phyloP scores from a whole-genome alignment of 176 grass and related monocot species.

The Oryza glaberrima region DNA sequence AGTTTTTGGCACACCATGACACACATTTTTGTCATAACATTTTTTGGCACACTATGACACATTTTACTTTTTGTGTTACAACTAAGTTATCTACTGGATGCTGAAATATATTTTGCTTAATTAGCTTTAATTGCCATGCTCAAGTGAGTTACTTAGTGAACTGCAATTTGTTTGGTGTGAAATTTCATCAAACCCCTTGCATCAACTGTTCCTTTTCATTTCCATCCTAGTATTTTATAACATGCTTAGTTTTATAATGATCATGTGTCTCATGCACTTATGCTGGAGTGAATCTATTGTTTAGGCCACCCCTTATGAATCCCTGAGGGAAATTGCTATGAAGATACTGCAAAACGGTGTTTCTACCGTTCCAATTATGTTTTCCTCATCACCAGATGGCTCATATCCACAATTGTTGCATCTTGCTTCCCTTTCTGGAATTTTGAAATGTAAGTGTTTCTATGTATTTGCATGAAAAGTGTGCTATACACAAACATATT shows the following conservation, averaged over 20 bases:
- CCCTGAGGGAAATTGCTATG: constrained; percentile 78
- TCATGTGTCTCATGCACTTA: constrained; percentile 33
- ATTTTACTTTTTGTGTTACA: constrained; percentile 13
- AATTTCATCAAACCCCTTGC: neutral
- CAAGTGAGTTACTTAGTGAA: constrained; percentile 13
- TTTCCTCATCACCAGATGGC: constrained; percentile 78
- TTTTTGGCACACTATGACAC: neutral
- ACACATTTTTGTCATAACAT: neutral
- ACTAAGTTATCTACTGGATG: neutral
- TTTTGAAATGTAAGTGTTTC: constrained; percentile 87
- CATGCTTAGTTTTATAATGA: neutral
- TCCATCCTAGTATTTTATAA: neutral
- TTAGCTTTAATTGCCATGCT: neutral
- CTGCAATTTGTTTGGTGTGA: neutral
- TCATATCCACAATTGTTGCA: constrained; percentile 94
- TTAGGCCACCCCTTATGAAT: constrained; percentile 83
- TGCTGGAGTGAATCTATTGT: constrained; percentile 21
- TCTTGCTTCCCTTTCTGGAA: constrained; percentile 96
- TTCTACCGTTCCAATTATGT: constrained; percentile 81
- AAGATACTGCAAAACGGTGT: constrained; percentile 86
- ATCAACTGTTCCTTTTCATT: neutral
- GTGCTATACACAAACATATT: constrained; percentile 2
- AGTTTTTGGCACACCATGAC: neutral
- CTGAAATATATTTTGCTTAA: neutral
- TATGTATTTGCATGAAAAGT: neutral